Percentiles rank a stretch among this genome's conserved stretches.
Conservation (phyloP, 345 rosid species). For the Firmiana major region DNA sequence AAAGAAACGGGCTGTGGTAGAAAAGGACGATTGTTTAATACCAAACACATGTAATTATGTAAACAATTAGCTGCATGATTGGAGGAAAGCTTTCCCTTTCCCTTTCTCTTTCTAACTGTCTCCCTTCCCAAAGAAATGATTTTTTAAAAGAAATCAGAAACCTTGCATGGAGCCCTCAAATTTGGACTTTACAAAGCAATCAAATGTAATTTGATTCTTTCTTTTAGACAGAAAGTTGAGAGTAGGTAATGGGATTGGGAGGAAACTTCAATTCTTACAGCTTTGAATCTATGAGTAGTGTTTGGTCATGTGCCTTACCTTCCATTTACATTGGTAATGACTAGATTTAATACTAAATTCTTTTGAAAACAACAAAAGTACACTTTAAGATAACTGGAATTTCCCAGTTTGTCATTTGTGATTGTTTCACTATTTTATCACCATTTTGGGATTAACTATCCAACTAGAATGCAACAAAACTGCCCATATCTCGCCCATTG, state of each 20-base stretch:
- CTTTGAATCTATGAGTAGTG: not conserved
- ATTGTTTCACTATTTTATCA: not conserved
- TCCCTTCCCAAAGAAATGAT: not conserved
- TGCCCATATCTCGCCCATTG: not conserved
- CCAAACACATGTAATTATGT: not conserved
- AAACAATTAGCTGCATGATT: constrained; percentile 4
- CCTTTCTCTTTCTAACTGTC: not conserved
- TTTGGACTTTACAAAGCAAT: not conserved
- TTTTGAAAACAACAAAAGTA: not conserved
- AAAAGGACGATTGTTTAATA: not conserved
- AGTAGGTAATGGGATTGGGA: constrained; percentile 2
- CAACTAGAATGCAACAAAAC: not conserved
- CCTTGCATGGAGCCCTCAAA: not conserved
- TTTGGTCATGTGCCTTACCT: constrained; percentile 9
- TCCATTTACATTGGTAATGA: not conserved
- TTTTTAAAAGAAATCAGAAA: not conserved
- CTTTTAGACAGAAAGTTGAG: not conserved
- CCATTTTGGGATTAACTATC: constrained; percentile 6
- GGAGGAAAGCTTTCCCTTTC: not conserved
- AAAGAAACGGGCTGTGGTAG: not conserved
- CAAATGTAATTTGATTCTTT: not conserved
- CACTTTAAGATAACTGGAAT: constrained; percentile 1
- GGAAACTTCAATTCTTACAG: not conserved
- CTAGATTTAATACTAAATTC: not conserved
- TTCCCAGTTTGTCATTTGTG: not conserved